Base-by-base conservation (phyloP, 768 basidiomycete genomes). In the Mycena galopus region DNA sequence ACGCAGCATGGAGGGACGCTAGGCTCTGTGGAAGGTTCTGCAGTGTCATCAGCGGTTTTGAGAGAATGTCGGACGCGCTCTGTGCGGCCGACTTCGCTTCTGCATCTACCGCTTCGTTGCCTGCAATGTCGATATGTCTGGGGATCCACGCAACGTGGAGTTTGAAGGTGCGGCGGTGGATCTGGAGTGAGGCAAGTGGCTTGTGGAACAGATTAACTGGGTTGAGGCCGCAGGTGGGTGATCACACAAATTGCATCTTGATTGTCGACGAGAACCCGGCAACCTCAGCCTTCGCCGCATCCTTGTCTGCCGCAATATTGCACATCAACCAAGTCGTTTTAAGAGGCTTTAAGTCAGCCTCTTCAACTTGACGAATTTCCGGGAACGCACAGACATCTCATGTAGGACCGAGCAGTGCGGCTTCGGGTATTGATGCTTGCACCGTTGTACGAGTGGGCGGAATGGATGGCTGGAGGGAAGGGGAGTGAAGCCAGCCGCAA, bases 101-200 rank as follows among this genome's bases (percentile, higher is more conserved):
- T 4, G 7, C 30, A 14, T 67, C 65, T 19, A 58, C 65, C 25
- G 65, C 65, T 35, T 67, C 65, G 23, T 66, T 66, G 1, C 65
- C 65, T 12, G 39, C 65, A 7, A 66, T 55, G 14, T 57, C 65
- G 4, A 30, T 27, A 33, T 66, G 65, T 23, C 65, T 55, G 10
- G 65, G 65, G 8, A 66, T 37, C 65, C 65, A 66, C 35, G 64
- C 53, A n/a, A 65, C 42, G 33, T 50, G 64, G 8, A 65, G 51
- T 14, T 65, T 56, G 64, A 65, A 56, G 2, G 50, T 53, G 9
- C 33, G 64, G 1, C 53, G 64, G 5, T 21, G 33, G 5, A 33
- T 47, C 21, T 39, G 12, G 7, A 64, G 42, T 10, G 4, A 25
- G 29, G 25, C 12, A 3, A 64, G 62, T 2, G 30, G 10, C 44